Percentiles rank a stretch among this genome's conserved stretches.
These are phyloP conservation scores for Fraxinus albicans DNA, from an alignment of 305 asterid genomes.

Conservation along the genomic window DNA sequence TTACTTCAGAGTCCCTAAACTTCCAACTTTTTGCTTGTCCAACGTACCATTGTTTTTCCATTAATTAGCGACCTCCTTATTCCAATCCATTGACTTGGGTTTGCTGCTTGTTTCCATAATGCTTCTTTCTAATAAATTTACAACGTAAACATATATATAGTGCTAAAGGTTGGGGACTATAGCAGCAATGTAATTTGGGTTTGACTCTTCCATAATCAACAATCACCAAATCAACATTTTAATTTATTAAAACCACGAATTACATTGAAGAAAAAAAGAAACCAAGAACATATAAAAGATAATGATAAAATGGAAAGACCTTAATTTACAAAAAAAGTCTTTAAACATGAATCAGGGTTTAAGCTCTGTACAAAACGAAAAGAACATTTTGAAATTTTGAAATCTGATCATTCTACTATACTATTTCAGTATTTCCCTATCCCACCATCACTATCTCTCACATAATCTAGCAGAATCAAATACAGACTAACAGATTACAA, in stretches of 20 bases:
- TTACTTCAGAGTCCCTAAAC: neutral
- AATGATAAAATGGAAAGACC: slow-evolving; percentile 17
- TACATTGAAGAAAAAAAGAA: neutral
- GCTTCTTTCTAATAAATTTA: neutral
- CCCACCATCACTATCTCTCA: slow-evolving; percentile 17
- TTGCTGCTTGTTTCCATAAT: neutral
- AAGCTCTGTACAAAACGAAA: slow-evolving; percentile 31
- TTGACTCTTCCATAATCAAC: neutral
- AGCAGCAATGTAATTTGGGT: neutral
- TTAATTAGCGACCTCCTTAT: neutral
- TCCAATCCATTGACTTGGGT: neutral
- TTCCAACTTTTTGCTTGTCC: neutral
- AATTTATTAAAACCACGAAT: neutral
- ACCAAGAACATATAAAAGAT: slow-evolving; percentile 19
- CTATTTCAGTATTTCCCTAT: slow-evolving; percentile 25
- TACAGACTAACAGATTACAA: slow-evolving; percentile 12
- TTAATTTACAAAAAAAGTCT: slow-evolving; percentile 23
- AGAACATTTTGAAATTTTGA: slow-evolving; percentile 24
- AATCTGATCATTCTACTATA: slow-evolving; percentile 24
- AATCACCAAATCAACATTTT: neutral
- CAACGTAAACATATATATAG: neutral
- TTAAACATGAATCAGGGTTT: neutral
- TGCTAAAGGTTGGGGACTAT: neutral
- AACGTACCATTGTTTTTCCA: neutral
- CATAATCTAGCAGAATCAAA: slow-evolving; percentile 18